Evolutionary conservation across 2,329 filamentous ascomycete genomes (phyloP).

Genomic region (Exophiala spinifera): DNA sequence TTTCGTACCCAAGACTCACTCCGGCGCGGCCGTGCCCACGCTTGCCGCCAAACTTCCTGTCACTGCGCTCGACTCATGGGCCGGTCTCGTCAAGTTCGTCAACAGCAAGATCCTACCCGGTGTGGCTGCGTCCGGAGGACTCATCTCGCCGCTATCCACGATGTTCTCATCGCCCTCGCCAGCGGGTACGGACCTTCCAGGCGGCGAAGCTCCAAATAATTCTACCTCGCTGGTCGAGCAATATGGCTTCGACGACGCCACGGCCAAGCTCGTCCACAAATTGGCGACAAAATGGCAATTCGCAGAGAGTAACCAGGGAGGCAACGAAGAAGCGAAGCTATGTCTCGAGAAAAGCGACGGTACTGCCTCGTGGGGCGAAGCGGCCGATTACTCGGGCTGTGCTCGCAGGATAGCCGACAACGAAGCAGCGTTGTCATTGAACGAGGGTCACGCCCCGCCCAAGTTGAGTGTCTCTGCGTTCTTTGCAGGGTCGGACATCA

Average conservation of each 20-base stretch:
- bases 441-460: neutral
- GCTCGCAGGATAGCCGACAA: slow-evolving; percentile 20
- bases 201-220: neutral
- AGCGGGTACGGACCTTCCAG: neutral
- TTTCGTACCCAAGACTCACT: slow-evolving; percentile 43
- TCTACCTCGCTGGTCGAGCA: neutral
- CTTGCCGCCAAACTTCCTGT: slow-evolving; percentile 31
- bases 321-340: slow-evolving; percentile 39
- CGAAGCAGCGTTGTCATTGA: slow-evolving; percentile 5
- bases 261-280: slow-evolving; percentile 1
- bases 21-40: slow-evolving; percentile 31
- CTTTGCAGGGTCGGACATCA: slow-evolving; percentile 41
- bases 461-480: slow-evolving; percentile 34
- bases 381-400: slow-evolving; percentile 36
- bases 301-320: slow-evolving; percentile 35
- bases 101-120: slow-evolving; percentile 33
- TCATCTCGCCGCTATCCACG: slow-evolving; percentile 6
- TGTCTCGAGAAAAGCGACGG: slow-evolving; percentile 35
- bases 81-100: slow-evolving; percentile 34
- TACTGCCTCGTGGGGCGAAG: slow-evolving; percentile 33
- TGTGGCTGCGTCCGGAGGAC: slow-evolving; percentile 31
- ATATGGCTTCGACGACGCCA: neutral
- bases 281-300: slow-evolving; percentile 2
- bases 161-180: neutral
- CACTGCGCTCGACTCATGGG: slow-evolving; percentile 33